Conservation (phyloP, 495 filamentous ascomycete species). For the Glarea lozoyensis region DNA sequence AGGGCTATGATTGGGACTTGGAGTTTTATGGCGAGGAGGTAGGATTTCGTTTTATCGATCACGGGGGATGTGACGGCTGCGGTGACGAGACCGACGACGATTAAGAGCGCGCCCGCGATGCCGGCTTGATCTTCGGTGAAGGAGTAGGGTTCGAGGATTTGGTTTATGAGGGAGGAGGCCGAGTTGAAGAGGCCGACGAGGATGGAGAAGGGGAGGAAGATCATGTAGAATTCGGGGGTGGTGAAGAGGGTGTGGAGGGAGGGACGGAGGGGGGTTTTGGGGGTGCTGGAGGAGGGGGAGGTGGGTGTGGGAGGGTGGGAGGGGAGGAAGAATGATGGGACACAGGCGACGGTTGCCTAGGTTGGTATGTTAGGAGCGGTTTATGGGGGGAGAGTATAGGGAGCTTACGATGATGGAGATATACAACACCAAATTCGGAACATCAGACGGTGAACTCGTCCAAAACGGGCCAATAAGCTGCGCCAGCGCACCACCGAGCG, state of each 20-base stretch:
- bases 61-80: constrained; percentile 72
- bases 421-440: constrained; percentile 79
- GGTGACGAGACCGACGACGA: constrained; percentile 73
- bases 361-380: not conserved
- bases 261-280: constrained; percentile 40
- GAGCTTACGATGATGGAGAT: constrained; percentile 70
- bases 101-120: constrained; percentile 83
- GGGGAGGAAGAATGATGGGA: constrained; percentile 85
- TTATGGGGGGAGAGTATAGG: not conserved
- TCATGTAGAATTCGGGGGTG: constrained; percentile 63
- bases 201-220: constrained; percentile 66
- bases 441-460: constrained; percentile 47
- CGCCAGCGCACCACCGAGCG: constrained; percentile 78
- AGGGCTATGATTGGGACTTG: constrained; percentile 67
- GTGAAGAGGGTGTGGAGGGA: constrained; percentile 39
- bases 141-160: constrained; percentile 76
- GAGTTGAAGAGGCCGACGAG: constrained; percentile 94
- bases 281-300: constrained; percentile 31
- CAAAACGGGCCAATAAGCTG: constrained; percentile 78
- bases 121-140: constrained; percentile 77
- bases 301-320: constrained; percentile 66
- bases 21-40: constrained; percentile 63
- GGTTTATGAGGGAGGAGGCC: constrained; percentile 79
- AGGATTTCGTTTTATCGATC: constrained; percentile 75
- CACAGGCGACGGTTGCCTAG: constrained; percentile 56